A percentile compares a stretch with the other conserved stretches of the same genome.
These are phyloP conservation scores for Tagetes erecta DNA, from an alignment of 129 eudicot genomes.

Conservation along the genomic window DNA sequence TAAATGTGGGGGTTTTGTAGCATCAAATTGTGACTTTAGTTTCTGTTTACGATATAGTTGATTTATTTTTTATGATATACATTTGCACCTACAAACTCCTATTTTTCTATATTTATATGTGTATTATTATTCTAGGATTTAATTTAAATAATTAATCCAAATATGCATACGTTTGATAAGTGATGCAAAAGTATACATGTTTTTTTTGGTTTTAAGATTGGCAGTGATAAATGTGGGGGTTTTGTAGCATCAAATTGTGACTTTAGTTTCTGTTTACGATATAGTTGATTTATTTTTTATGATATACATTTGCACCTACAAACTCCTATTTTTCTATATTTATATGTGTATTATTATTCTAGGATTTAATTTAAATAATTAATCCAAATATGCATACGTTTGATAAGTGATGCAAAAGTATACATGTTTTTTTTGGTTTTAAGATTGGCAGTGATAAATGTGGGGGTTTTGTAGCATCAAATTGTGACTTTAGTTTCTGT, in stretches of 20 bases:
- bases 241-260: conserved; percentile 18
- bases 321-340: conserved; percentile 37
- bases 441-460: not conserved
- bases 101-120: conserved; percentile 28
- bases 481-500: conserved; percentile 31
- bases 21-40: conserved; percentile 39
- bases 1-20: conserved; percentile 44
- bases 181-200: conserved; percentile 7
- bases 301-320: conserved; percentile 37
- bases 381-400: conserved; percentile 34
- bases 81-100: conserved; percentile 39
- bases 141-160: conserved; percentile 35
- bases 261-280: conserved; percentile 30
- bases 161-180: conserved; percentile 24
- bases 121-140: conserved; percentile 37
- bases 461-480: not conserved
- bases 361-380: conserved; percentile 37
- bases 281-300: conserved; percentile 44
- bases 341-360: conserved; percentile 27
- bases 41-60: conserved; percentile 38
- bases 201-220: not conserved
- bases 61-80: conserved; percentile 39
- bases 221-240: not conserved
- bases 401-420: conserved; percentile 5
- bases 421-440: not conserved